Percentiles rank a stretch among this genome's conserved stretches.
Evolutionary conservation across 257 asterid species (phyloP).

Genomic region (Nicotiana tomentosiformis): DNA sequence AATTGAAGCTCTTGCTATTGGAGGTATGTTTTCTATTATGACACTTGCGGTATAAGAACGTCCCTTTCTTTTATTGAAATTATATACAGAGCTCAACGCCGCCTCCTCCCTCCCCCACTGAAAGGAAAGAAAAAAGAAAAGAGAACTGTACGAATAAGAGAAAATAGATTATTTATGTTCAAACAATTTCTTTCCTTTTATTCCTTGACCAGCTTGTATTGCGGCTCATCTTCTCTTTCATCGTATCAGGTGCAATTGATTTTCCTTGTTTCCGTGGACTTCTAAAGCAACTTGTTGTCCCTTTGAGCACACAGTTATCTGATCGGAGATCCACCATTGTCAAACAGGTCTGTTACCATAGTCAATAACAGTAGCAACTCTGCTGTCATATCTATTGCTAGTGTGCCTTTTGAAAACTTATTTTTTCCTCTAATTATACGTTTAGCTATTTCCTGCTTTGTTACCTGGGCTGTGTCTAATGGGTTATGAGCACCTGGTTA

Average conservation of each 20-base stretch:
- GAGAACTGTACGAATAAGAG: neutral
- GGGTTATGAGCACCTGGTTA: neutral
- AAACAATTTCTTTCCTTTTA: neutral
- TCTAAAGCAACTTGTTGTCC: constrained; percentile 84
- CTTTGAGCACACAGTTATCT: constrained; percentile 85
- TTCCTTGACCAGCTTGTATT: neutral
- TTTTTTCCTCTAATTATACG: neutral
- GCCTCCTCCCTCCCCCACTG: neutral
- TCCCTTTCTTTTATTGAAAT: constrained; percentile 1
- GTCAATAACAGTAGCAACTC: neutral
- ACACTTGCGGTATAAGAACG: constrained; percentile 2
- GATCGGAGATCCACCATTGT: constrained; percentile 98
- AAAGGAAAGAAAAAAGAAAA: neutral
- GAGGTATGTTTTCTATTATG: constrained; percentile 56
- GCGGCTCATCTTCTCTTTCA: constrained; percentile 6
- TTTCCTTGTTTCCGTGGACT: constrained; percentile 90
- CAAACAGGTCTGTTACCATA: constrained; percentile 59
- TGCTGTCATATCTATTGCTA: neutral
- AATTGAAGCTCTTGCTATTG: constrained; percentile 86
- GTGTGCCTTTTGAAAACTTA: neutral
- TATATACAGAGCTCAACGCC: neutral
- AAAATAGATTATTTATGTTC: neutral
- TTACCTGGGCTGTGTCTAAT: neutral
- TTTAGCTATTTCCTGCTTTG: neutral
- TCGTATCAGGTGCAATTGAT: constrained; percentile 76